These are phyloP conservation scores for Fusarium sp. DNA, from an alignment of 2,329 filamentous ascomycete species.

Conservation along the genomic window DNA sequence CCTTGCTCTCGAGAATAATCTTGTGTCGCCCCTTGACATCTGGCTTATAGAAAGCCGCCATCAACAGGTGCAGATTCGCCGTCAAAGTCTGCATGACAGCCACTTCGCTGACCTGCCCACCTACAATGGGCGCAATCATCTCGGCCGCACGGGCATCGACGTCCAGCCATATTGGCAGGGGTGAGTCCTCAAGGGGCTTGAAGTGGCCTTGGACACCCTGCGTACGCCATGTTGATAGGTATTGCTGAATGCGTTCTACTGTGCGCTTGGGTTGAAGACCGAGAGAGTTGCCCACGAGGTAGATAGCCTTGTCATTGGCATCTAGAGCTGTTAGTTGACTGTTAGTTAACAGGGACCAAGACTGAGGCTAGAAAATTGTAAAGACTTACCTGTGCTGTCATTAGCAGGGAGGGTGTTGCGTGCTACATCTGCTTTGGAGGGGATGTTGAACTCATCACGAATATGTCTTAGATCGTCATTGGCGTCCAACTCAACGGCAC, in stretches of 20 bases:
- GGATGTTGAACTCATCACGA: slow-evolving; percentile 80
- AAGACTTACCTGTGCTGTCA: slow-evolving; percentile 21
- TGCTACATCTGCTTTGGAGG: slow-evolving; percentile 60
- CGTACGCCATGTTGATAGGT: slow-evolving; percentile 83
- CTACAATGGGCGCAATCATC: slow-evolving; percentile 79
- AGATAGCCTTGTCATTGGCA: slow-evolving; percentile 64
- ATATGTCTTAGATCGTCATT: slow-evolving; percentile 69
- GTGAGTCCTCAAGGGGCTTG: slow-evolving; percentile 74
- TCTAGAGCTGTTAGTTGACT: slow-evolving; percentile 10
- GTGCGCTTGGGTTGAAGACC: slow-evolving; percentile 78
- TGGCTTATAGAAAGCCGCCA: slow-evolving; percentile 86
- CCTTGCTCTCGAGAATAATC: slow-evolving; percentile 86
- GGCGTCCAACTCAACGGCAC: slow-evolving; percentile 62
- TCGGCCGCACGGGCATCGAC: slow-evolving; percentile 78
- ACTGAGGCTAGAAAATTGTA: background rate
- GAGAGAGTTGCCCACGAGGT: slow-evolving; percentile 88
- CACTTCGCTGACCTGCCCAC: slow-evolving; percentile 78
- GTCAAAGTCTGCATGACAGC: slow-evolving; percentile 89
- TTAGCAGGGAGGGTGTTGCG: slow-evolving; percentile 48
- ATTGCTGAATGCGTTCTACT: slow-evolving; percentile 74
- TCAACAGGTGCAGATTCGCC: slow-evolving; percentile 81
- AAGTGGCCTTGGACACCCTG: slow-evolving; percentile 89
- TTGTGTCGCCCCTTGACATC: slow-evolving; percentile 72
- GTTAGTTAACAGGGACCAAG: background rate
- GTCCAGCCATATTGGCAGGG: slow-evolving; percentile 79